A percentile compares a stretch with the other conserved stretches of the same genome.
phyloP scores from a whole-genome alignment of 2,329 filamentous ascomycete species.

The Blastomyces emzantsi region DNA sequence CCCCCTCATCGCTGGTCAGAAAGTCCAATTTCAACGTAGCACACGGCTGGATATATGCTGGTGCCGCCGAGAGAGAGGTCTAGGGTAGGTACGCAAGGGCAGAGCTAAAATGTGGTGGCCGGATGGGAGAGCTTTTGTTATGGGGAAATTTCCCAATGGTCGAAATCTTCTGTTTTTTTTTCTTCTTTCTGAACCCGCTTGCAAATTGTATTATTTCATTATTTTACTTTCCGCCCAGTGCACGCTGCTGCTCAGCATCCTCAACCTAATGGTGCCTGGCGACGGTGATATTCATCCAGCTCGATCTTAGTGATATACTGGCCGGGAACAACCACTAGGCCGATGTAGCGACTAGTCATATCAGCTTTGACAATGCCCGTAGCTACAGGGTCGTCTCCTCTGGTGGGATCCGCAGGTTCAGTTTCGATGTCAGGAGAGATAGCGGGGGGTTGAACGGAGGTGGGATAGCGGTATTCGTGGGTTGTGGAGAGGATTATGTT shows the following conservation, averaged over 20 bases:
- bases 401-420: conserved; percentile 21
- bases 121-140: neutral
- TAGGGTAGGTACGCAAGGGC: neutral
- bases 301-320: conserved; percentile 81
- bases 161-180: neutral
- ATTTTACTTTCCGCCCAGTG: neutral
- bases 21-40: neutral
- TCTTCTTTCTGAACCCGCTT: neutral
- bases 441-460: conserved; percentile 31
- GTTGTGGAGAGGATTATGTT: conserved; percentile 82
- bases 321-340: conserved; percentile 81
- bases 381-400: conserved; percentile 21
- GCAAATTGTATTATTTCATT: neutral
- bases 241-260: neutral
- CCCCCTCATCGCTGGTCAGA: neutral
- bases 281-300: conserved; percentile 49
- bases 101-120: neutral
- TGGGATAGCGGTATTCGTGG: conserved; percentile 79
- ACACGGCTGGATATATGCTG: neutral
- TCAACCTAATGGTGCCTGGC: neutral
- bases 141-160: neutral
- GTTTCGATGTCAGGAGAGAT: conserved; percentile 38
- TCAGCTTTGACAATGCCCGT: conserved; percentile 49
- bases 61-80: neutral
- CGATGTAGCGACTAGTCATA: conserved; percentile 79